Conservation (phyloP, 1,284 basidiomycete genomes). For the Uromyces viciae-fabae region DNA sequence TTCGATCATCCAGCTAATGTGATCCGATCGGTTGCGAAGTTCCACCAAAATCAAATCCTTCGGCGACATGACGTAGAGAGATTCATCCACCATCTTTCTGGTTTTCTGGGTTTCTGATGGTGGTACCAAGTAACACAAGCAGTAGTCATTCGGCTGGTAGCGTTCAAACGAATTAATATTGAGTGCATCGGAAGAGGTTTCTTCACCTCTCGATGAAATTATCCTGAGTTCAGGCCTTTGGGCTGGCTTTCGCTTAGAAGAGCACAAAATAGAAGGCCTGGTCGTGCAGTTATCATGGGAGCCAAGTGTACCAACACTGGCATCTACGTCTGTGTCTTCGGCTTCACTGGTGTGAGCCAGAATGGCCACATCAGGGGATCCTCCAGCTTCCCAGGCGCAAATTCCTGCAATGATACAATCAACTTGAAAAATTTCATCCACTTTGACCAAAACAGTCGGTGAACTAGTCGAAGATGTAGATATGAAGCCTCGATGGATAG, state of each 20-base stretch:
- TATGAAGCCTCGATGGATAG: slow-evolving; percentile 9
- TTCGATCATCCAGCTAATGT: slow-evolving; percentile 88
- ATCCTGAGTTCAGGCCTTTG: slow-evolving; percentile 80
- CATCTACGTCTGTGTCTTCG: slow-evolving; percentile 7
- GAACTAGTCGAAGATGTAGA: slow-evolving; percentile 1
- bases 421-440: slow-evolving; percentile 84
- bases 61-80: slow-evolving; percentile 79
- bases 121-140: slow-evolving; percentile 58
- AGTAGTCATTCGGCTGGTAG: slow-evolving; percentile 90
- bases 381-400: slow-evolving; percentile 60
- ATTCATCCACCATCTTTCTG: slow-evolving; percentile 46
- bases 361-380: slow-evolving; percentile 31
- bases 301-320: slow-evolving; percentile 71
- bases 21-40: slow-evolving; percentile 81
- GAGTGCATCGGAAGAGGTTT: slow-evolving; percentile 79
- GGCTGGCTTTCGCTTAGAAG: slow-evolving; percentile 58
- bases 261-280: slow-evolving; percentile 64
- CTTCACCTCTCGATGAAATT: slow-evolving; percentile 81
- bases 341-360: slow-evolving; percentile 38
- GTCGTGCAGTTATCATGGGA: slow-evolving; percentile 61
- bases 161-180: slow-evolving; percentile 72
- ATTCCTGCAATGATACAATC: slow-evolving; percentile 95
- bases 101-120: slow-evolving; percentile 23
- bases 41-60: slow-evolving; percentile 78
- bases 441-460: slow-evolving; percentile 62